These are phyloP conservation scores for Scheffersomyces spartinae DNA, from an alignment of 805 yeast genomes.

Conservation along the genomic window DNA sequence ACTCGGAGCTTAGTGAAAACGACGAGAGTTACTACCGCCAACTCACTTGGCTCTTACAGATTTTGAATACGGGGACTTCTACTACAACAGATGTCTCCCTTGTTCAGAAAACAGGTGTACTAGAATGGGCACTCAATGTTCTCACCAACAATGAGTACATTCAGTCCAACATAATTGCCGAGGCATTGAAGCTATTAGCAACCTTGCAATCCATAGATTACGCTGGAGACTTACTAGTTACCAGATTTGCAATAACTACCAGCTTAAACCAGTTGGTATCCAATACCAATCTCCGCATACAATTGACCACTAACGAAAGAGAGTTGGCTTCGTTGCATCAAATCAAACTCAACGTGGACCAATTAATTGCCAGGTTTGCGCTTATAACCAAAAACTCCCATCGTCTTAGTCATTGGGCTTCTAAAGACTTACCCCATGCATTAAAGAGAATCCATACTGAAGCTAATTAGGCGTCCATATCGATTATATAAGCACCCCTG, in stretches of 20 bases:
- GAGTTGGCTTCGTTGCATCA: conserved; percentile 17
- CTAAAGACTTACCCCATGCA: too few species aligned
- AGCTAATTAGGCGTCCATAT: too few species aligned
- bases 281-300: too few species aligned
- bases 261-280: too few species aligned
- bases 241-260: conserved; percentile 38
- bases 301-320: conserved; percentile 14
- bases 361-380: too few species aligned
- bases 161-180: conserved; percentile 24
- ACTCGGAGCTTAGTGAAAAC: conserved; percentile 18
- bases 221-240: conserved; percentile 46
- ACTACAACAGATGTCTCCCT: conserved; percentile 40
- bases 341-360: too few species aligned
- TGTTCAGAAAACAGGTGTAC: conserved; percentile 39
- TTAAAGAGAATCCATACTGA: too few species aligned
- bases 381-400: too few species aligned
- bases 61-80: conserved; percentile 35
- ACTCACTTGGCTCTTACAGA: conserved; percentile 52
- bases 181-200: conserved; percentile 31
- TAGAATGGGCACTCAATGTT: conserved; percentile 56
- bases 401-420: too few species aligned
- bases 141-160: conserved; percentile 42
- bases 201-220: conserved; percentile 40
- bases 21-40: conserved; percentile 45
- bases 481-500: too few species aligned